These are phyloP conservation scores for Capsella rubella DNA, from an alignment of 441 rosid species.

Conservation along the genomic window DNA sequence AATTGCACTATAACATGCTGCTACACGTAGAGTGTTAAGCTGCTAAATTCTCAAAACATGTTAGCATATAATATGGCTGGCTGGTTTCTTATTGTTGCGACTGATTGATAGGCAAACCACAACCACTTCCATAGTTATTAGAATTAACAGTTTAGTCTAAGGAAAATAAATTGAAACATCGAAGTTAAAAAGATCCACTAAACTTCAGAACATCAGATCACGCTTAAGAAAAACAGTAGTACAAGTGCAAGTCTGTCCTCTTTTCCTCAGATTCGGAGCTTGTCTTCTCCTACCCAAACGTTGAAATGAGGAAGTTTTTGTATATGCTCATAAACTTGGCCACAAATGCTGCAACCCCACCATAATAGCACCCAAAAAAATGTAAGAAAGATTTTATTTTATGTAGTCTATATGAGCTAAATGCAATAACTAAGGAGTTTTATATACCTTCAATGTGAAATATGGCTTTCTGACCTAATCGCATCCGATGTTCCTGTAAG, in stretches of 20 bases:
- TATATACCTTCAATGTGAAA: conserved; percentile 91
- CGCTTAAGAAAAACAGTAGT: background rate
- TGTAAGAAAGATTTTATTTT: conserved; percentile 4
- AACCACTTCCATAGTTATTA: background rate
- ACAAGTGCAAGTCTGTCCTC: conserved; percentile 23
- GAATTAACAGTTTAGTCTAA: background rate
- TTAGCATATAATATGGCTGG: background rate
- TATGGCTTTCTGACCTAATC: conserved; percentile 89
- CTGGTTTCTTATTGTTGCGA: background rate
- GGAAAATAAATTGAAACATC: background rate
- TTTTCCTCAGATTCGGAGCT: conserved; percentile 11
- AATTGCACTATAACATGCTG: too few species aligned
- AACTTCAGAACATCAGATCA: background rate
- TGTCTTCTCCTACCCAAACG: conserved; percentile 63
- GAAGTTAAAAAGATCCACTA: background rate
- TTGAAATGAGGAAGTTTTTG: conserved; percentile 74
- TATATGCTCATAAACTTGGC: conserved; percentile 95
- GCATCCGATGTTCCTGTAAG: conserved; percentile 90
- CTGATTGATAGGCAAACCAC: background rate
- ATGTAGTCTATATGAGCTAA: conserved; percentile 11
- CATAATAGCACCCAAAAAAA: background rate
- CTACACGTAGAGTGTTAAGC: too few species aligned
- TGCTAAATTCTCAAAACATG: too few species aligned
- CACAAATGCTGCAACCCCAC: conserved; percentile 68
- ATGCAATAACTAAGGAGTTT: background rate